Percentiles rank a stretch among this genome's conserved stretches.
These are phyloP conservation scores for Daldinia childiae DNA, from an alignment of 495 filamentous ascomycete genomes.

Conservation along the genomic window DNA sequence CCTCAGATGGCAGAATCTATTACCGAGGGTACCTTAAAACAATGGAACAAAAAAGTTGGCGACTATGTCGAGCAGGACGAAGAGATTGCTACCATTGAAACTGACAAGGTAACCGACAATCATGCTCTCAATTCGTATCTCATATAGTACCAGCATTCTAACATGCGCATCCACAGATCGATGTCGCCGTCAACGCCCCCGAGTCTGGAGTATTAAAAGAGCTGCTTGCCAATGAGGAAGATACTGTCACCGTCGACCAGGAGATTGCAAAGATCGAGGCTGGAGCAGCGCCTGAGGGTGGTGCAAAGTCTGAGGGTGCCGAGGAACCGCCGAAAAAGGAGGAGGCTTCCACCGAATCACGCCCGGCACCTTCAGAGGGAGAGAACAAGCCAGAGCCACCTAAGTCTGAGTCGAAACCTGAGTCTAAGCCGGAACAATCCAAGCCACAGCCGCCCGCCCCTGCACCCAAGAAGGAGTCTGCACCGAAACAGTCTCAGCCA, in stretches of 20 bases:
- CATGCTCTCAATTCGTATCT: slow-evolving; percentile 17
- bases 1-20: slow-evolving; percentile 99
- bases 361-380: slow-evolving; percentile 64
- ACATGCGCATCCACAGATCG: slow-evolving; percentile 69
- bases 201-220: slow-evolving; percentile 92
- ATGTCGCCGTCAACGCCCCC: slow-evolving; percentile 94
- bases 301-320: slow-evolving; percentile 63
- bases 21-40: slow-evolving; percentile 95
- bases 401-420: slow-evolving; percentile 44
- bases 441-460: slow-evolving; percentile 59
- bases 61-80: slow-evolving; percentile 96
- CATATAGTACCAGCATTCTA: slow-evolving; percentile 14
- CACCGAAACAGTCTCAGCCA: slow-evolving; percentile 58
- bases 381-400: slow-evolving; percentile 56
- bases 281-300: slow-evolving; percentile 68
- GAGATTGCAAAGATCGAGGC: slow-evolving; percentile 85
- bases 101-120: slow-evolving; percentile 84
- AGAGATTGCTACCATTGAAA: slow-evolving; percentile 99
- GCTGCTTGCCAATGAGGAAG: slow-evolving; percentile 91
- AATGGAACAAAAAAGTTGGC: slow-evolving; percentile 93
- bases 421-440: slow-evolving; percentile 47
- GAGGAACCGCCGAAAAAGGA: slow-evolving; percentile 69
- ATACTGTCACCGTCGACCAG: slow-evolving; percentile 95
- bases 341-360: slow-evolving; percentile 61
- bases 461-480: slow-evolving; percentile 54